These are phyloP conservation scores for Gentiana dahurica DNA, from an alignment of 257 asterid genomes.

Conservation along the genomic window DNA sequence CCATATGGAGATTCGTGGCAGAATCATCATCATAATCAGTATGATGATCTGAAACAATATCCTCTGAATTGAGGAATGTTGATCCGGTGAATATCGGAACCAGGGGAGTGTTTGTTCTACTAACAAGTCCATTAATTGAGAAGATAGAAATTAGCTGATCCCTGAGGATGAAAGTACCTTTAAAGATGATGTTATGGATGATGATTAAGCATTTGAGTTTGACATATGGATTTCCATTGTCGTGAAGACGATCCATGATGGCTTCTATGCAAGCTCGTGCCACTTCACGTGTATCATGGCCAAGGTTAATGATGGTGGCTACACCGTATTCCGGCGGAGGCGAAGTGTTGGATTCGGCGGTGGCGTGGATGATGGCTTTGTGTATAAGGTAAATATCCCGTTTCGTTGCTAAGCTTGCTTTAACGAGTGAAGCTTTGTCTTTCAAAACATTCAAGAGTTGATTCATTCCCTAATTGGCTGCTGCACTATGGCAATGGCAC, in stretches of 20 bases:
- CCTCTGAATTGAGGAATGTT: too few relatives aligned
- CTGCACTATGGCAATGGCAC: too few relatives aligned
- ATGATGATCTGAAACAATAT: too few relatives aligned
- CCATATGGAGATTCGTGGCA: too few relatives aligned
- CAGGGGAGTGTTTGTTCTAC: conserved; percentile 19
- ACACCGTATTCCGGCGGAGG: conserved; percentile 24
- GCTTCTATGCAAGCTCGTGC: conserved; percentile 23
- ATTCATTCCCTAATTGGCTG: conserved; percentile 4
- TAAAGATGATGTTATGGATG: conserved; percentile 18
- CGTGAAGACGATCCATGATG: conserved; percentile 29
- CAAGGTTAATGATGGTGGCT: conserved; percentile 21
- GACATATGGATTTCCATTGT: conserved; percentile 19
- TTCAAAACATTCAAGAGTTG: conserved; percentile 20
- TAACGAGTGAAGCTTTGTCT: conserved; percentile 28
- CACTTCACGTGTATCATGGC: conserved; percentile 10
- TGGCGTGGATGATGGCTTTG: conserved; percentile 25
- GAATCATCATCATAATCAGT: too few relatives aligned
- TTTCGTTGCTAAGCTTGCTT: conserved; percentile 23
- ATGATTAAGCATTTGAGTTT: conserved; percentile 32
- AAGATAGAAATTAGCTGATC: conserved; percentile 10
- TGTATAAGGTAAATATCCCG: conserved; percentile 13
- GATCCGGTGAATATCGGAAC: conserved; percentile 10
- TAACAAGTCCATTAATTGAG: background rate
- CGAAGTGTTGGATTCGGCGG: conserved; percentile 18
- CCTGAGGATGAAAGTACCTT: conserved; percentile 18